Conservation (phyloP, 208 protist genomes). For the Leishmania major region DNA sequence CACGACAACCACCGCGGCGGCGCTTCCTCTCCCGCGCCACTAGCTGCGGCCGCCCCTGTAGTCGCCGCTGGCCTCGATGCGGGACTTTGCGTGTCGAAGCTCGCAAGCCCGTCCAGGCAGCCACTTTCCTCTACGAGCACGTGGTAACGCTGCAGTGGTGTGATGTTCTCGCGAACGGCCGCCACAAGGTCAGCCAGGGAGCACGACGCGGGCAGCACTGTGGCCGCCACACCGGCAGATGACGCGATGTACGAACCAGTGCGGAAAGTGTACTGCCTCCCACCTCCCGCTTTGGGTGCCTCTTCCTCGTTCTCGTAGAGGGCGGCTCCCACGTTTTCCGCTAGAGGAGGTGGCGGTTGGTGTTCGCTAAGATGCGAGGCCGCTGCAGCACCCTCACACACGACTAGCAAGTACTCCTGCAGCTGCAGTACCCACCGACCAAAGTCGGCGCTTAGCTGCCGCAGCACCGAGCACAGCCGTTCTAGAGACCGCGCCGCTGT, state of each 20-base stretch:
- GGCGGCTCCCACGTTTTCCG: neutral
- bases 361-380: neutral
- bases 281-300: neutral
- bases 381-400: slow-evolving; percentile 3
- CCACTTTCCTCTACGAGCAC: slow-evolving; percentile 36
- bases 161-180: slow-evolving; percentile 36
- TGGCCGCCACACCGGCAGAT: neutral
- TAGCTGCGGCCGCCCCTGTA: neutral
- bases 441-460: slow-evolving; percentile 38
- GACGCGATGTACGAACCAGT: neutral
- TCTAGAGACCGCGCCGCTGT: slow-evolving; percentile 38
- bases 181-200: slow-evolving; percentile 28
- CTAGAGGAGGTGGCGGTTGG: neutral
- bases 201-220: slow-evolving; percentile 4
- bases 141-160: slow-evolving; percentile 33
- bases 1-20: neutral
- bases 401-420: slow-evolving; percentile 31
- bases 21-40: neutral
- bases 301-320: slow-evolving; percentile 3
- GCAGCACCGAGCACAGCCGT: slow-evolving; percentile 42
- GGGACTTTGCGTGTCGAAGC: neutral
- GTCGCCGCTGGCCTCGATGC: neutral
- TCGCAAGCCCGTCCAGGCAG: slow-evolving; percentile 34
- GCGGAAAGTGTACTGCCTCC: neutral
- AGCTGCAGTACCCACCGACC: slow-evolving; percentile 48